Base-by-base conservation (phyloP, 2,329 filamentous ascomycete species). In the Pseudocercospora cruenta region DNA sequence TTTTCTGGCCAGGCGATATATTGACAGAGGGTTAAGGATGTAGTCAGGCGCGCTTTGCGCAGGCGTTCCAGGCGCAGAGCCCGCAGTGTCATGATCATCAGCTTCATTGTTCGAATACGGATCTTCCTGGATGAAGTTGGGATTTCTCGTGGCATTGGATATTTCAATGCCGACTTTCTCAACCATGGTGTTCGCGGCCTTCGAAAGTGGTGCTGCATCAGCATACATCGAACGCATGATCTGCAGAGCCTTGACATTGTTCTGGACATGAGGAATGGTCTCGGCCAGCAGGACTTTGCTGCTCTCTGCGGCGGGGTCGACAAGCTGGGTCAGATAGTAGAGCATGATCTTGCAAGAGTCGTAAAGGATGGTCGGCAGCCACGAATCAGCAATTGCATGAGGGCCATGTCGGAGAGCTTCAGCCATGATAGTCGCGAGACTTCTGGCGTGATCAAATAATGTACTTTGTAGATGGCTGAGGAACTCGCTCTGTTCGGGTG, bases 291-390 rank as follows among this genome's bases (percentile, higher is more conserved):
- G 54, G 12, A 54, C 63, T 62, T 68, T 69, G 61, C 67, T 70
- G 14, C 63, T 57, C 22, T 71, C 70, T 10, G 63, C 39, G 10
- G 63, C 60, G 26, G 70, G 69, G 47, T 72, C 71, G 36, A 72
- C 64, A 26, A 72, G 51, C 54, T 71, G 69, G 3, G 71, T 72
- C 7, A 70, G 64, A 57, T 72, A 71, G 60, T 70, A 71, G 9
- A 72, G 67, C 69, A 71, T 71, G 51, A 72, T 71, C 45, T 71
- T 71, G 63, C 69, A 72, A 10, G 68, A 71, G 45, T 72, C 71
- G 54, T 72, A 71, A 2, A 71, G 58, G n/a, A 72, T 70, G 7
- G 70, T 71, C 0, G 69, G 69, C 26, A 70, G 49, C 69, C 71
- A 71, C 12, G 66, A 68, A 31, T 72, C 71, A 5, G 71, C 71